A percentile compares a stretch with the other conserved stretches of the same genome.
These are phyloP conservation scores for Trichosporon sp. DNA, from an alignment of 1,284 basidiomycete genomes.

Conservation along the genomic window DNA sequence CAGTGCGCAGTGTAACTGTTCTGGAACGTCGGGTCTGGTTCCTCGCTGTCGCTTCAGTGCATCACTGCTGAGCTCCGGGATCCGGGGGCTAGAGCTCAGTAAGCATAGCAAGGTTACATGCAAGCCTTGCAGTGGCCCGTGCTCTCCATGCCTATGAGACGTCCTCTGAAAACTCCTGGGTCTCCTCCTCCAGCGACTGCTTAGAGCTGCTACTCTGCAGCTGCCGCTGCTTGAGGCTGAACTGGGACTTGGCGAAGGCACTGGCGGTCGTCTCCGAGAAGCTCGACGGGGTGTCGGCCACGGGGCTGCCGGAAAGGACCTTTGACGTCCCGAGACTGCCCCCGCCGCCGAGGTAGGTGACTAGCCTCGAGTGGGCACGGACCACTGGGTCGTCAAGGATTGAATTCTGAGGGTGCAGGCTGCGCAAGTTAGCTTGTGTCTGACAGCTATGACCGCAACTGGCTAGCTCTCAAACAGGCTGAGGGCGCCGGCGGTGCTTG, in stretches of 20 bases:
- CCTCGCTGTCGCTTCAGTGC: too few relatives aligned
- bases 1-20: too few relatives aligned
- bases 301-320: background rate
- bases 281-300: background rate
- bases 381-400: slow-evolving; percentile 33
- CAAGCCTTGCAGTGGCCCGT: too few relatives aligned
- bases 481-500: background rate
- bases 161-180: background rate
- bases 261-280: background rate
- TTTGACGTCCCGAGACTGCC: background rate
- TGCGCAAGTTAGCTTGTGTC: slow-evolving; percentile 9
- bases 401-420: slow-evolving; percentile 22
- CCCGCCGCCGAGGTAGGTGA: slow-evolving; percentile 20
- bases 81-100: too few relatives aligned
- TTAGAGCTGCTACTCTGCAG: background rate
- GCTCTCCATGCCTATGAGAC: too few relatives aligned
- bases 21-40: too few relatives aligned
- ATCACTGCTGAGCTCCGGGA: too few relatives aligned
- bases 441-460: too few relatives aligned
- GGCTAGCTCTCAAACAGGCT: background rate
- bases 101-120: too few relatives aligned
- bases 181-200: background rate
- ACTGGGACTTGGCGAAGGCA: background rate
- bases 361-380: slow-evolving; percentile 20
- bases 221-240: background rate